Evolutionary conservation across 2,329 filamentous ascomycete genomes (phyloP), one percentile per base, ranked within the genome.

Genomic region (Penicillium sp.): DNA sequence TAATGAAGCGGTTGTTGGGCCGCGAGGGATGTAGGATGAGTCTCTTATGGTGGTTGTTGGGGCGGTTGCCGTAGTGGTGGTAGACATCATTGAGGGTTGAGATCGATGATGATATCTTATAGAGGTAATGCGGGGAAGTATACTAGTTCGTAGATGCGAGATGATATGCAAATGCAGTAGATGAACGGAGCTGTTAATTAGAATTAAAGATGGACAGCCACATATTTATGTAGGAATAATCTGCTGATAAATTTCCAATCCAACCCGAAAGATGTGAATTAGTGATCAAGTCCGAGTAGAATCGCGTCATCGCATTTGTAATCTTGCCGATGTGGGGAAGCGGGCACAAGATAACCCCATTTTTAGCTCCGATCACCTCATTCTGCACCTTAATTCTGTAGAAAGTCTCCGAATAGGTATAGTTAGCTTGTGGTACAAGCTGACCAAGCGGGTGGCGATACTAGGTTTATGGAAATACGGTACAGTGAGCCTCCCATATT

Each of bases 1-100:
- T 29, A 92, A 77, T n/a, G 71, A 73, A 9, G 87, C 82, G 45
- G 78, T 79, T 56, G 89, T 83, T 60, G 84, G 78, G 58, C 89
- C 89, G 54, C 84, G 77, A 18, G 84, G 82, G 42, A 82, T 71
- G 49, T 69, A 74, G 47, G 65, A 61, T 42, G 75, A 31, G 20
- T 51, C 23, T 26, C 35, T 48, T 3, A 7, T n/a, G 18, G 50
- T 40, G 5, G 49, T 27, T 23, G 45, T 69, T 37, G 64, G 56
- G 23, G 51, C 55, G 41, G 56, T 71, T 43, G 8, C 18, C 18
- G 64, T 77, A 12, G 57, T 37, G 23, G 35, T 44, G 18, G 42
- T 50, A 35, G 49, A 47, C 44, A 31, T 48, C 2, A n/a, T 53
- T 27, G 31, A 44, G 14, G 33, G 25, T 15, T 29, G 6, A 41